Evolutionary conservation across 2,329 filamentous ascomycete genomes (phyloP).

Genomic region (Emmonsia crescens): DNA sequence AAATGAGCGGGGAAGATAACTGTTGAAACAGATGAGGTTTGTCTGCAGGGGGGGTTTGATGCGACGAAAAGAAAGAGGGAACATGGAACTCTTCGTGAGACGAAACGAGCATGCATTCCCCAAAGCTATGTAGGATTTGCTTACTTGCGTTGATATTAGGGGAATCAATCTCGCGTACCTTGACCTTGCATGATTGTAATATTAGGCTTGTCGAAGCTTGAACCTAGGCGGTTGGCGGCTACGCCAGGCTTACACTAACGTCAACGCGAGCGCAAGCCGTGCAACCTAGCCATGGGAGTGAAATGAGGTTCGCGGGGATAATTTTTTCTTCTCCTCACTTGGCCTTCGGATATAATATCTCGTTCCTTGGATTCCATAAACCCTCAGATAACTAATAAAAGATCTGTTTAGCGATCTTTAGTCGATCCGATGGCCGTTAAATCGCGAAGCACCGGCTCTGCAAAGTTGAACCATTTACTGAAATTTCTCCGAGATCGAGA

Average conservation of each 20-base stretch:
- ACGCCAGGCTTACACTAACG: neutral
- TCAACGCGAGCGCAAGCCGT: neutral
- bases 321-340: neutral
- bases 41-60: neutral
- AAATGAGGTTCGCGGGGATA: neutral
- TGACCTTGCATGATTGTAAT: neutral
- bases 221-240: neutral
- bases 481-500: too few species aligned
- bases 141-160: neutral
- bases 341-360: neutral
- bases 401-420: too few species aligned
- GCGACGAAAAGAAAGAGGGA: neutral
- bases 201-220: neutral
- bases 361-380: neutral
- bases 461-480: too few species aligned
- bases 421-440: too few species aligned
- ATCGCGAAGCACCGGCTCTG: too few species aligned
- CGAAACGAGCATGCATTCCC: neutral
- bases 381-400: neutral
- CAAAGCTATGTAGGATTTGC: neutral
- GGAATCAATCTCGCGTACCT: neutral
- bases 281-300: neutral
- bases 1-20: neutral
- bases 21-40: neutral
- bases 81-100: neutral